Percentiles rank a stretch among this genome's conserved stretches.
These are phyloP conservation scores for Solanum bulbocastanum DNA, from an alignment of 257 asterid species.

Conservation along the genomic window DNA sequence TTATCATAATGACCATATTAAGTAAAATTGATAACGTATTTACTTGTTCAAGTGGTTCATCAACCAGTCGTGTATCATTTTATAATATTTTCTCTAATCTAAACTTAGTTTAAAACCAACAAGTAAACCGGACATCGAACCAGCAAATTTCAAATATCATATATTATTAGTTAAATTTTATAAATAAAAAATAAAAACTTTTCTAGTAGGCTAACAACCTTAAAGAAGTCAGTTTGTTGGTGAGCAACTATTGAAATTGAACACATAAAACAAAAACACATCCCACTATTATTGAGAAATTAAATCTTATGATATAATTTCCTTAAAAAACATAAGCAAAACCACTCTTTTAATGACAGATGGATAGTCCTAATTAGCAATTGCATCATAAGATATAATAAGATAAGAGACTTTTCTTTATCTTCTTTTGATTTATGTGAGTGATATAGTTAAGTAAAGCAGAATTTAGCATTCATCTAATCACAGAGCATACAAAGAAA, in stretches of 20 bases:
- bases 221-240: constrained; percentile 12
- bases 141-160: not conserved
- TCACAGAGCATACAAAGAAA: not conserved
- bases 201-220: not conserved
- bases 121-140: not conserved
- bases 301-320: not conserved
- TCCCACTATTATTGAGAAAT: not conserved
- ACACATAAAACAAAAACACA: not conserved
- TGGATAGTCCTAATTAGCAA: not conserved
- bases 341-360: not conserved
- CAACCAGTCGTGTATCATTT: not conserved
- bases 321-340: not conserved
- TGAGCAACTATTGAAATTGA: constrained; percentile 14
- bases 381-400: not conserved
- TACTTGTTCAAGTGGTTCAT: not conserved
- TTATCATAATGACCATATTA: not conserved
- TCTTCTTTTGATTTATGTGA: not conserved
- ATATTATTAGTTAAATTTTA: not conserved
- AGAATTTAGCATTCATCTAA: not conserved
- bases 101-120: not conserved
- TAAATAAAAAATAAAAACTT: not conserved
- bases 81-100: not conserved
- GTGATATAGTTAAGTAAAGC: not conserved
- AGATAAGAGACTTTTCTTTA: not conserved
- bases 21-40: not conserved